phyloP scores from a whole-genome alignment of 108 stramenopile genomes.

The Skeletonema potamos region DNA sequence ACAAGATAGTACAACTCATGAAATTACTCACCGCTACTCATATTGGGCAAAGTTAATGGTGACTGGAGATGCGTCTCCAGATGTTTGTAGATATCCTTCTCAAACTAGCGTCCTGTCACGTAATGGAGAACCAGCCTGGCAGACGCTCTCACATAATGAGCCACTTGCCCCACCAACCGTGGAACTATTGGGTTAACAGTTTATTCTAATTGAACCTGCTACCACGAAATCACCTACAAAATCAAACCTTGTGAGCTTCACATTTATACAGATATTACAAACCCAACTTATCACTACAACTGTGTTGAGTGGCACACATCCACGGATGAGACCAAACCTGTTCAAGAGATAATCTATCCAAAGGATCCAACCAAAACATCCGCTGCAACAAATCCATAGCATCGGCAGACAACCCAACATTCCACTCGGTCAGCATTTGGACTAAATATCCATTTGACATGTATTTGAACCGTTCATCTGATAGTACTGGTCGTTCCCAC shows the following conservation, averaged over 20 bases:
- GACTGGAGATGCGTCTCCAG: conserved; percentile 56
- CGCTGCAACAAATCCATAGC: conserved; percentile 85
- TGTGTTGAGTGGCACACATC: conserved; percentile 42
- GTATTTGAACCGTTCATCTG: conserved; percentile 77
- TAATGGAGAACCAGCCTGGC: conserved; percentile 56
- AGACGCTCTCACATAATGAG: conserved; percentile 37
- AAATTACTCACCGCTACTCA: conserved; percentile 54
- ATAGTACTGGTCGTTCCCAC: conserved; percentile 71
- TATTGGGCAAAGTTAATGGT: conserved; percentile 73
- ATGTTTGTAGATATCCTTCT: conserved; percentile 65
- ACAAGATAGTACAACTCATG: conserved; percentile 27
- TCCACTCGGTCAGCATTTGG: conserved; percentile 84
- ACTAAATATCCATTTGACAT: conserved; percentile 82
- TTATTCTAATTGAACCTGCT: no score
- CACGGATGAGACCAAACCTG: conserved; percentile 86
- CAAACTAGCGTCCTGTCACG: conserved; percentile 61
- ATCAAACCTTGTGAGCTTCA: neutral
- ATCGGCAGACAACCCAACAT: conserved; percentile 65
- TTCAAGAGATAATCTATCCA: conserved; percentile 78
- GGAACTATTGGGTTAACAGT: conserved; percentile 49
- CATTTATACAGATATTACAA: neutral
- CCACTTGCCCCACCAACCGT: conserved; percentile 59
- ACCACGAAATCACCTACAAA: no score
- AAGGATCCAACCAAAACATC: conserved; percentile 84
- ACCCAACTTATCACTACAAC: neutral